A percentile compares a stretch with the other conserved stretches of the same genome.
These are phyloP conservation scores for Clonostachys byssicola DNA, from an alignment of 2,329 filamentous ascomycete species.

Conservation along the genomic window DNA sequence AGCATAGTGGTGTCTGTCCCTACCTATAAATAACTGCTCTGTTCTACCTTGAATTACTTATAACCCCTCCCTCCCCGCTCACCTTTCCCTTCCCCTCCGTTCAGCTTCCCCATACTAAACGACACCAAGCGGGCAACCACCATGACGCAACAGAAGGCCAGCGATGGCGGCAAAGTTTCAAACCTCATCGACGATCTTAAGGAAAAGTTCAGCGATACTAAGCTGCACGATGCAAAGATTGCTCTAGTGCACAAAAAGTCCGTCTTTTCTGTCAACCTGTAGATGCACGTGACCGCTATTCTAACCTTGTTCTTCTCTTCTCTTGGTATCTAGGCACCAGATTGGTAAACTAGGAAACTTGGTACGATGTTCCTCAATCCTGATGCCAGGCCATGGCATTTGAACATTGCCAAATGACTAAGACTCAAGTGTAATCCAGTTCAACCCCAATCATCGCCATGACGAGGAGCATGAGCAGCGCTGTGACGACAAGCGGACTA, in stretches of 20 bases:
- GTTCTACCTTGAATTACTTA: not conserved
- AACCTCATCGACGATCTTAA: slow-evolving; percentile 41
- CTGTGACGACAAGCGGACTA: slow-evolving; percentile 76
- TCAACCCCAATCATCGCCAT: slow-evolving; percentile 87
- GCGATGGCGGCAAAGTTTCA: not conserved
- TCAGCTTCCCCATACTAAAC: not conserved
- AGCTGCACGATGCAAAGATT: slow-evolving; percentile 54
- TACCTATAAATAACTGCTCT: too few species aligned
- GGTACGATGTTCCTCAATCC: slow-evolving; percentile 27
- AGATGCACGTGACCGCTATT: not conserved
- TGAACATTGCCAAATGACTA: not conserved
- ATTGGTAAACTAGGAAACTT: slow-evolving; percentile 61
- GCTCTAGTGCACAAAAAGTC: slow-evolving; percentile 56
- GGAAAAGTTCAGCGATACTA: slow-evolving; percentile 49
- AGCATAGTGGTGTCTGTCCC: too few species aligned
- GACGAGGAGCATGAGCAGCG: slow-evolving; percentile 87
- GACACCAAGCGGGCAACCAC: not conserved
- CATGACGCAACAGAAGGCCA: not conserved
- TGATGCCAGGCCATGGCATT: not conserved
- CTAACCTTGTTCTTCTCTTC: not conserved
- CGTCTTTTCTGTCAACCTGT: slow-evolving; percentile 4
- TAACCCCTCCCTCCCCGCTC: not conserved
- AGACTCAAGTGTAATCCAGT: slow-evolving; percentile 27
- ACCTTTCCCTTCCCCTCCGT: not conserved
- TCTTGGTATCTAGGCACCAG: slow-evolving; percentile 32